phyloP scores from a whole-genome alignment of 2,329 filamentous ascomycete genomes.

The Incumbomyces lentus region DNA sequence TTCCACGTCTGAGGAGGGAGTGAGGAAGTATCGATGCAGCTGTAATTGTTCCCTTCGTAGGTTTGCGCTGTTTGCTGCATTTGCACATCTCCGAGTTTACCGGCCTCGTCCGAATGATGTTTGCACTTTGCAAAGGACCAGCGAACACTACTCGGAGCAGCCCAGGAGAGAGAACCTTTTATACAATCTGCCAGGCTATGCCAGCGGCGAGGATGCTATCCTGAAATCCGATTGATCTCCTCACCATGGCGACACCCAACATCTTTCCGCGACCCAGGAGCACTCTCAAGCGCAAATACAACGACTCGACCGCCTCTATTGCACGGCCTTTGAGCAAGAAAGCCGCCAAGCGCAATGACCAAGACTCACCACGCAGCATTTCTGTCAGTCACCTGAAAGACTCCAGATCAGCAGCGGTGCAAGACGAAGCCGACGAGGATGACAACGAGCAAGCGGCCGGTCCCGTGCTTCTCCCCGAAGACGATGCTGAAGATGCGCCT shows the following conservation, averaged over 20 bases:
- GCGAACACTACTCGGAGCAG: background rate
- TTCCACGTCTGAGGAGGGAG: background rate
- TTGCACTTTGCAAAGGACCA: background rate
- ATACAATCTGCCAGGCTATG: too few relatives aligned
- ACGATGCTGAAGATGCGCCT: constrained; percentile 48
- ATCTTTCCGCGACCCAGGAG: constrained; percentile 16
- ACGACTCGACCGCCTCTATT: constrained; percentile 18
- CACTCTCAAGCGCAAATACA: constrained; percentile 18
- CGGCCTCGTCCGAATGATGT: background rate
- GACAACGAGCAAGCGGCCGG: constrained; percentile 41
- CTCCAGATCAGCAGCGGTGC: constrained; percentile 12
- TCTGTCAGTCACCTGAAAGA: constrained; percentile 6
- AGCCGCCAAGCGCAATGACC: constrained; percentile 17
- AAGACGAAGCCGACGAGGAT: constrained; percentile 29
- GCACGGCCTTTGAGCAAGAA: constrained; percentile 17
- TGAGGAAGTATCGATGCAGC: too few relatives aligned
- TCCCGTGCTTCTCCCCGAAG: constrained; percentile 44
- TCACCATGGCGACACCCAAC: constrained; percentile 6
- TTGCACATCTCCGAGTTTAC: too few relatives aligned
- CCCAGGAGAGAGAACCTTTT: too few relatives aligned
- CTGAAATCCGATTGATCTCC: too few relatives aligned
- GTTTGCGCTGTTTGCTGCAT: background rate
- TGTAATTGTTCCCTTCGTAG: too few relatives aligned
- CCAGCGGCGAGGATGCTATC: too few relatives aligned
- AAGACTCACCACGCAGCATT: constrained; percentile 14